Percentiles rank a stretch among this genome's conserved stretches.
Conservation (phyloP, 2,329 filamentous ascomycete species). For the Cordyceps militaris region DNA sequence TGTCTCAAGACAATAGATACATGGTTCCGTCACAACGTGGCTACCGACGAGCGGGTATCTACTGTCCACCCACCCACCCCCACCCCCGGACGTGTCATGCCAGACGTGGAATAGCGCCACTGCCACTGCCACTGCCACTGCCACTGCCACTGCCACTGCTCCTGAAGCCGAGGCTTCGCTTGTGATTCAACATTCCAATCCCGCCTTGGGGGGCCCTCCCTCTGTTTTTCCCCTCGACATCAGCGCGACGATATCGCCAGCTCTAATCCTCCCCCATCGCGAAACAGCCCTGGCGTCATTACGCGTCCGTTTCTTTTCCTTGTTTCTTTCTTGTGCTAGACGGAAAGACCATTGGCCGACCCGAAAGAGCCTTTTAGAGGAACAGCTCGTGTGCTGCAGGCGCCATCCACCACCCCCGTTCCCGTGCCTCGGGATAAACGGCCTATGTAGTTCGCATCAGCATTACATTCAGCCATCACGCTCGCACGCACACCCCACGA, state of each 20-base stretch:
- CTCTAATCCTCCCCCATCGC: not conserved
- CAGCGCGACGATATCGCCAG: not conserved
- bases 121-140: not conserved
- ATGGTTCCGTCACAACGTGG: slow-evolving; percentile 11
- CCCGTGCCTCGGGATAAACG: slow-evolving; percentile 8
- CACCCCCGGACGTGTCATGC: not conserved
- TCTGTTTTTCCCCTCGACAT: not conserved
- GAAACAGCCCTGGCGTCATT: not conserved
- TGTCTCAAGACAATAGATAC: not conserved
- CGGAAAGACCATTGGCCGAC: not conserved
- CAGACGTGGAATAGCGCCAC: no score
- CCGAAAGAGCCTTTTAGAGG: not conserved
- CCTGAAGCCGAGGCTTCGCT: slow-evolving; percentile 6
- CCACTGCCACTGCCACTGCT: not conserved
- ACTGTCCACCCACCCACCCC: slow-evolving; percentile 12
- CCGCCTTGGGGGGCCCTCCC: not conserved
- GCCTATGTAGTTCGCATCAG: no score
- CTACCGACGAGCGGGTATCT: slow-evolving; percentile 2
- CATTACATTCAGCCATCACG: no score
- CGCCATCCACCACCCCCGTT: not conserved
- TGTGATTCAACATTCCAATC: slow-evolving; percentile 2
- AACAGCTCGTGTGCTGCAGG: not conserved
- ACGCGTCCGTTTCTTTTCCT: not conserved
- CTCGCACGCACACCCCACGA: not conserved
- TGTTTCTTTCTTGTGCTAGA: not conserved